These are phyloP conservation scores for Rhodotorula kratochvilovae DNA, from an alignment of 768 basidiomycete species.

Conservation along the genomic window DNA sequence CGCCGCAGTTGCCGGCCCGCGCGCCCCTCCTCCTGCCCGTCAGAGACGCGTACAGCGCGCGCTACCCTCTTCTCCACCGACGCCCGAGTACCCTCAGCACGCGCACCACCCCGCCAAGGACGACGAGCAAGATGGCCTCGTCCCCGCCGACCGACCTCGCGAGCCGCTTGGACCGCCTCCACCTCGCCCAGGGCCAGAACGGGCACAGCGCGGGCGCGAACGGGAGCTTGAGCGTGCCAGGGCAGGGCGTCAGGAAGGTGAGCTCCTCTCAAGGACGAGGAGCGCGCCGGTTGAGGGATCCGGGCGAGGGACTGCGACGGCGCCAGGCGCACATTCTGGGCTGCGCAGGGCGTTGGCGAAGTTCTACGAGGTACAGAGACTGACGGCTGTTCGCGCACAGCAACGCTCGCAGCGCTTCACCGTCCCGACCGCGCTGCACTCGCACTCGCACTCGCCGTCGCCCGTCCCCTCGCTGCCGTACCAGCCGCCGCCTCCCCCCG, in stretches of 20 bases:
- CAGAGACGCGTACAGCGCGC: background rate
- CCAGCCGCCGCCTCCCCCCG: constrained; percentile 21
- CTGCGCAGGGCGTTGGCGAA: too few species aligned
- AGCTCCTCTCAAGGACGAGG: background rate
- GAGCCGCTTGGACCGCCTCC: background rate
- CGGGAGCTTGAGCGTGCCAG: background rate
- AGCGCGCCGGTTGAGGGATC: background rate
- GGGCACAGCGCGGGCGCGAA: too few species aligned
- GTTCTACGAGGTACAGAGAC: background rate
- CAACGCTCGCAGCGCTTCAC: constrained; percentile 43
- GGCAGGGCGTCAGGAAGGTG: background rate
- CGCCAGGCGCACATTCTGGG: too few species aligned
- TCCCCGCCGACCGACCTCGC: background rate
- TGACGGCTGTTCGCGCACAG: constrained; percentile 6
- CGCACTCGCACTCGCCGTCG: background rate
- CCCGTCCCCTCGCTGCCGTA: constrained; percentile 4
- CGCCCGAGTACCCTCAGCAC: too few species aligned
- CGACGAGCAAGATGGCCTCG: background rate
- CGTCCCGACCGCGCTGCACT: constrained; percentile 11
- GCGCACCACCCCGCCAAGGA: background rate
- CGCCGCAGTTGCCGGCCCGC: too few species aligned
- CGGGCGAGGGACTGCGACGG: too few species aligned
- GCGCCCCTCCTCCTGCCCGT: too few species aligned
- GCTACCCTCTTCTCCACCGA: too few species aligned
- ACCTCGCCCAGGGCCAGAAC: background rate